Conservation (phyloP, 164 flowering plant genomes). For the Brasenia schreberi region DNA sequence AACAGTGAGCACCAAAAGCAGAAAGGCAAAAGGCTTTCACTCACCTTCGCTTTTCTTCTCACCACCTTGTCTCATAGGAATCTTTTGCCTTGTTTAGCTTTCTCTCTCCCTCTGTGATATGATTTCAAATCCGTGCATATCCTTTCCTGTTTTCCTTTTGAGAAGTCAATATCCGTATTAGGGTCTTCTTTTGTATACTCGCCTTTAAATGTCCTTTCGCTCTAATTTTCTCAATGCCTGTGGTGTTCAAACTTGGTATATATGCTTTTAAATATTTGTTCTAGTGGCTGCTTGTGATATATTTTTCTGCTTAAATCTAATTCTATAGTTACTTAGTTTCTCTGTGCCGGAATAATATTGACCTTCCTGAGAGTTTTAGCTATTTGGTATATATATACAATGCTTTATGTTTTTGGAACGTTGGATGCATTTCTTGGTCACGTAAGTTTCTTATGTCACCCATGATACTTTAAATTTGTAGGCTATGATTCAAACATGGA, state of each 20-base stretch:
- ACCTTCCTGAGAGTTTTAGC: not conserved
- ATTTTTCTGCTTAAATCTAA: not conserved
- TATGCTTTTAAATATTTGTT: not conserved
- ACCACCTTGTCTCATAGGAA: not conserved
- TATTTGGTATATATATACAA: not conserved
- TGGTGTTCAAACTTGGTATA: not conserved
- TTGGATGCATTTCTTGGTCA: not conserved
- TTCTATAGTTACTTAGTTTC: not conserved
- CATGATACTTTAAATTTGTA: not conserved
- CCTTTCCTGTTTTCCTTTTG: not conserved
- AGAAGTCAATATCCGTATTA: not conserved
- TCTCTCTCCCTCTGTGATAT: not conserved
- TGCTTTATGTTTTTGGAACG: not conserved
- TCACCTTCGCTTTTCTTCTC: not conserved
- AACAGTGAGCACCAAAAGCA: not conserved
- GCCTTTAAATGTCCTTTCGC: not conserved
- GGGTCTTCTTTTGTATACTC: not conserved
- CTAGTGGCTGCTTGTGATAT: not conserved
- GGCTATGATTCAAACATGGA: not conserved
- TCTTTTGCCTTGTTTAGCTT: not conserved
- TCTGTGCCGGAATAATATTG: not conserved
- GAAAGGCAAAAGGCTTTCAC: not conserved
- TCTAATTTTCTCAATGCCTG: not conserved
- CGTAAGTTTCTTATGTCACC: not conserved
- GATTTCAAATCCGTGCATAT: not conserved